Conservation (phyloP, 164 flowering plant genomes). For the Warburgia ugandensis region DNA sequence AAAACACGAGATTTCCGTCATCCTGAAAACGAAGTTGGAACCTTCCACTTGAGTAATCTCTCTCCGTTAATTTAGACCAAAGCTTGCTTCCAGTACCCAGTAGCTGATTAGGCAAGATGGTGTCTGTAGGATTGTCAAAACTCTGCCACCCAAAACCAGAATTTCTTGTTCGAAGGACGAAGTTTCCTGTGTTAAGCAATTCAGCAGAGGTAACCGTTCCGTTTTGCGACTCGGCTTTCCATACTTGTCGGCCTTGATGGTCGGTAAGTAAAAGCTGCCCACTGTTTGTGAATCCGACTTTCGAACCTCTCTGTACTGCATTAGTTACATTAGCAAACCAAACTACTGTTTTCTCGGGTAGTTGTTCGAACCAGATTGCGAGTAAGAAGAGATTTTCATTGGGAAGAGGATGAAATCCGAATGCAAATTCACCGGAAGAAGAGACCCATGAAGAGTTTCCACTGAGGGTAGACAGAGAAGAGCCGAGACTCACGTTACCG, state of each 20-base stretch:
- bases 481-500: conserved; percentile 9
- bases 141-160: conserved; percentile 2
- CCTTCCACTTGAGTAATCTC: conserved; percentile 14
- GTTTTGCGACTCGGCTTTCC: not conserved
- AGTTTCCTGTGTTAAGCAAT: conserved; percentile 11
- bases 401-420: conserved; percentile 19
- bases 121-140: conserved; percentile 9
- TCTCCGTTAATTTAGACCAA: not conserved
- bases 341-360: conserved; percentile 25
- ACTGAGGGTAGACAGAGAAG: conserved; percentile 10
- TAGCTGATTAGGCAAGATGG: conserved; percentile 7
- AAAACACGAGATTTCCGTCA: conserved; percentile 23
- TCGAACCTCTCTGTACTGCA: conserved; percentile 13
- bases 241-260: not conserved
- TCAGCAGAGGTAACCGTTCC: conserved; percentile 5
- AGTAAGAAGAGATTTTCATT: conserved; percentile 14
- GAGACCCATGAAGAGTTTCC: conserved; percentile 18
- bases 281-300: conserved; percentile 6
- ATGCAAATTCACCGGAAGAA: conserved; percentile 27
- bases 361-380: conserved; percentile 25
- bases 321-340: conserved; percentile 18
- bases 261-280: conserved; percentile 8
- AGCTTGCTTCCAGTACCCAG: not conserved
- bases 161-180: not conserved
- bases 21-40: conserved; percentile 15